Base-by-base conservation (phyloP, 495 filamentous ascomycete genomes). In the Trichocladium antarcticum region DNA sequence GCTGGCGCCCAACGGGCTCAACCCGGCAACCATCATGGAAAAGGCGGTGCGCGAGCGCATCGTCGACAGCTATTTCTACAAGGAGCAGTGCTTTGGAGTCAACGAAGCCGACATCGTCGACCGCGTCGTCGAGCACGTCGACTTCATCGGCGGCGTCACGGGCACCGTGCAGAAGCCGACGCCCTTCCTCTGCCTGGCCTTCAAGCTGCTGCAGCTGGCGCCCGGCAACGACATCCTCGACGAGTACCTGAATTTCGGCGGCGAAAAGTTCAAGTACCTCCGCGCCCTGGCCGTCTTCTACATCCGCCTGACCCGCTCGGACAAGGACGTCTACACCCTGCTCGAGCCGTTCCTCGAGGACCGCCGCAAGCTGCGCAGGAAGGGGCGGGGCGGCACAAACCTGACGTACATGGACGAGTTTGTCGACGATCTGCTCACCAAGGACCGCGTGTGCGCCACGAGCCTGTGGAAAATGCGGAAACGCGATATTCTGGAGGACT, bases 81-180 rank as follows among this genome's bases (percentile, higher is more conserved):
- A 96, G 67, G 93, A 97, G 64, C 89, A 95, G 65, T 93, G 89
- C 62, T 98, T 96, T 70, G 92, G 84, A 19, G 71, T 98, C 51
- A 97, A 97, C 68, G 87, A 88, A 45, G 86, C 73, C 73, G 55
- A 95, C 83, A 44, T 96, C 1, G 84, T 93, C 55, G 87, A 95
- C 70, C 88, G 92, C 28, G 89, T 90, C 2, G 82, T 84, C 31
- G 84, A 89, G 50, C 72, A 94, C 52, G 85, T 82, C 31, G 79
- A 74, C 59, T 77, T 73, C 68, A 76, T 98, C 45, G 93, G 89
- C 47, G 92, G 92, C 57, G 88, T 85, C 10, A 87, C 86, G 61
- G 87, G 87, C 42, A 75, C 78, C 27, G 73, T 78, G 29, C 88
- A 93, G 60, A 84, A 84, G 53, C 89, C 92, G 0, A 84, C 84